Percentiles rank a stretch among this genome's conserved stretches.
Evolutionary conservation across 306 rosid species (phyloP).

Genomic region (Dalbergia cochinchinensis): DNA sequence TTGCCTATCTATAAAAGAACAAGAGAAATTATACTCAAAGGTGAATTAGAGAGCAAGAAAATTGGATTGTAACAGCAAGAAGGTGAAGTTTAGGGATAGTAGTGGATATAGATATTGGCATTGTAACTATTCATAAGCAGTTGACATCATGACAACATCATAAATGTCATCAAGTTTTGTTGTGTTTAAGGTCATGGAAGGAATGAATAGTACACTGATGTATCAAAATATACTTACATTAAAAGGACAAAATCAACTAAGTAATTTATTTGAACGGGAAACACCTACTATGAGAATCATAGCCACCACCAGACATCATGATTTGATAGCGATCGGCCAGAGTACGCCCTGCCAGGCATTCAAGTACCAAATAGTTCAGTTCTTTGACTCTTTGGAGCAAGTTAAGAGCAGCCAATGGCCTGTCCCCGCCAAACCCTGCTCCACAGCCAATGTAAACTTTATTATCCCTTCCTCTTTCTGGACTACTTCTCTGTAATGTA

Average conservation of each 20-base stretch:
- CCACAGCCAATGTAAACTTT: constrained; percentile 93
- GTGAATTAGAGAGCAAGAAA: constrained; percentile 2
- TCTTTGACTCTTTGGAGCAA: constrained; percentile 77
- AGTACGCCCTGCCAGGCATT: constrained; percentile 96
- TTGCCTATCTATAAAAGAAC: background rate
- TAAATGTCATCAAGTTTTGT: background rate
- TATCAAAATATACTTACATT: background rate
- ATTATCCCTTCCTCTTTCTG: constrained; percentile 67
- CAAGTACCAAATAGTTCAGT: constrained; percentile 88
- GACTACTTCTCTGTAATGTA: constrained; percentile 66
- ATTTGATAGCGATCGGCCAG: constrained; percentile 85
- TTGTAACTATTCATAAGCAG: constrained; percentile 23
- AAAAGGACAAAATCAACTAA: background rate
- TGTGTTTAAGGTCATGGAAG: constrained; percentile 3
- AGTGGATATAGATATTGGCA: constrained; percentile 16
- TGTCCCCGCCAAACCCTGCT: constrained; percentile 97
- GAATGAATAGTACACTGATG: constrained; percentile 10
- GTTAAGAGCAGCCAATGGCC: constrained; percentile 90
- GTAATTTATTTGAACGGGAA: constrained; percentile 27
- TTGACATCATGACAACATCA: constrained; percentile 12
- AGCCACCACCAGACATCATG: constrained; percentile 90
- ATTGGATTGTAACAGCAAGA: constrained; percentile 11
- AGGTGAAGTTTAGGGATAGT: constrained; percentile 22
- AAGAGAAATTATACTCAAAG: background rate
- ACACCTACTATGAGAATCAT: constrained; percentile 81